These are phyloP conservation scores for Lipomyces orientalis DNA, from an alignment of 805 yeast genomes.

Conservation along the genomic window DNA sequence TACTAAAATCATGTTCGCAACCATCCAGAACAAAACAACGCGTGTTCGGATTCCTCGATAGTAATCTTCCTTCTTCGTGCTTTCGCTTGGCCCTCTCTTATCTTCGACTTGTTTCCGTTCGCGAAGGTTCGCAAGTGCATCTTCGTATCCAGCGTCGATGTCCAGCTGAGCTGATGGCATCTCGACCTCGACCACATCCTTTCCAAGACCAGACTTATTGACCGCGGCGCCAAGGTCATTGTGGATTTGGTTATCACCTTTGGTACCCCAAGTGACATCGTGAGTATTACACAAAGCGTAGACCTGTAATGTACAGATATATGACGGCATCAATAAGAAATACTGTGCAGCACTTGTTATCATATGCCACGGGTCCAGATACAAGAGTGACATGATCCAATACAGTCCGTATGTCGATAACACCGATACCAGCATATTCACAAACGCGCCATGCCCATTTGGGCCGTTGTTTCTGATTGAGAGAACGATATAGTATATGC, in stretches of 20 bases:
- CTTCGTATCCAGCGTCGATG: slow-evolving; percentile 81
- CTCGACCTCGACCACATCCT: slow-evolving; percentile 81
- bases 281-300: slow-evolving; percentile 98
- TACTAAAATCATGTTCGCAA: slow-evolving; percentile 76
- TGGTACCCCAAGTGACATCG: slow-evolving; percentile 99
- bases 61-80: slow-evolving; percentile 67
- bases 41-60: slow-evolving; percentile 93
- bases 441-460: slow-evolving; percentile 54
- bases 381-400: slow-evolving; percentile 76
- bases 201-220: slow-evolving; percentile 74
- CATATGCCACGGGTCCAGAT: slow-evolving; percentile 97
- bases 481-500: slow-evolving; percentile 74
- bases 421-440: slow-evolving; percentile 81
- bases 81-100: slow-evolving; percentile 48
- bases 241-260: slow-evolving; percentile 82
- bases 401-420: slow-evolving; percentile 92
- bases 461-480: slow-evolving; percentile 51
- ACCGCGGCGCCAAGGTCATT: slow-evolving; percentile 80
- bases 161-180: slow-evolving; percentile 72
- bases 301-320: slow-evolving; percentile 89
- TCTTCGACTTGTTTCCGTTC: slow-evolving; percentile 51
- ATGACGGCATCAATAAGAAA: slow-evolving; percentile 86
- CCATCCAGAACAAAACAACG: slow-evolving; percentile 94
- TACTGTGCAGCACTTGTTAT: slow-evolving; percentile 86
- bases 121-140: slow-evolving; percentile 72